Evolutionary conservation across 1,284 basidiomycete species (phyloP).

Genomic region (Malassezia globosa): DNA sequence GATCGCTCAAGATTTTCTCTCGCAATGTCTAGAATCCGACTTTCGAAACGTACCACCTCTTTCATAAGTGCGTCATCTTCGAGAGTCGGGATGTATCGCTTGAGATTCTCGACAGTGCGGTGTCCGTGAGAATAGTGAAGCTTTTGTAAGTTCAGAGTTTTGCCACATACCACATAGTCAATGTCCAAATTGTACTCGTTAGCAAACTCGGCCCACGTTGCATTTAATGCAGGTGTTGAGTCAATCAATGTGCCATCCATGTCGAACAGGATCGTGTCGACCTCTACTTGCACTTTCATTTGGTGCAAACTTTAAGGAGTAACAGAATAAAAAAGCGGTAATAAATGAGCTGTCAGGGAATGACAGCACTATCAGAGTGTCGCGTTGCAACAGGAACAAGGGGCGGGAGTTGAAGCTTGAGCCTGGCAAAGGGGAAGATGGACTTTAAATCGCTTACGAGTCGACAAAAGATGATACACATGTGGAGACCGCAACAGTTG

Average conservation of each 20-base stretch:
- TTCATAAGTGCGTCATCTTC: constrained; percentile 24
- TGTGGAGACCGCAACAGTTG: too few species aligned
- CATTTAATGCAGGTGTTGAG: constrained; percentile 43
- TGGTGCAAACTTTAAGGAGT: too few species aligned
- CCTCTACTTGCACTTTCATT: constrained; percentile 18
- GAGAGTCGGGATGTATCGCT: constrained; percentile 35
- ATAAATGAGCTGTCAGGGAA: too few species aligned
- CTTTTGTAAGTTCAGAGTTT: constrained; percentile 4
- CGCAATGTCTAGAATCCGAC: constrained; percentile 38
- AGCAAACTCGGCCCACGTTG: constrained; percentile 37
- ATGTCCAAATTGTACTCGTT: constrained; percentile 40
- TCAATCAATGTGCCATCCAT: constrained; percentile 47
- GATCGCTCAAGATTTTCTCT: constrained; percentile 15
- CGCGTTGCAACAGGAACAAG: too few species aligned
- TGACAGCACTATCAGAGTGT: too few species aligned
- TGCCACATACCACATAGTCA: constrained; percentile 25
- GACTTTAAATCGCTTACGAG: too few species aligned
- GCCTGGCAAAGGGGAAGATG: too few species aligned
- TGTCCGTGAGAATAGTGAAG: constrained; percentile 40
- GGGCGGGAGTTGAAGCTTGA: too few species aligned
- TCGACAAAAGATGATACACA: too few species aligned
- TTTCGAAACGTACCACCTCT: constrained; percentile 37
- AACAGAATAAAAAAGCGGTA: too few species aligned
- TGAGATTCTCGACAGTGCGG: constrained; percentile 41
- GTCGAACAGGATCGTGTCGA: constrained; percentile 43